Evolutionary conservation across 2,329 filamentous ascomycete genomes (phyloP).

Genomic region (Aaosphaeria pasadenensis): DNA sequence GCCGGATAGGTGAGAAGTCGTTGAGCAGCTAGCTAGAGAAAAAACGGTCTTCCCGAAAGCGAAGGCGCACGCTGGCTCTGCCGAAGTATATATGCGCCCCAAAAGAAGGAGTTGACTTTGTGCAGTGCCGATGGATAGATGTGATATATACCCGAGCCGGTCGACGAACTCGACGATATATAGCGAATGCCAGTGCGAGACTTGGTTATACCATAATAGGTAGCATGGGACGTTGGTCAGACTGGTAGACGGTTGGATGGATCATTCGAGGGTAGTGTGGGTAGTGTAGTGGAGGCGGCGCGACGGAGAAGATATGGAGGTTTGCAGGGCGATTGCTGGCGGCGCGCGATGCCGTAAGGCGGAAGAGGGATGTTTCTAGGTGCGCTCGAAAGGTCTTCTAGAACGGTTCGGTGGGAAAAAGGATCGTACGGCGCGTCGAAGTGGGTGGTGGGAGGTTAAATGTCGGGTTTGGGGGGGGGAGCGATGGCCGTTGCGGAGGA

Average conservation of each 20-base stretch:
- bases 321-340: conserved; percentile 3
- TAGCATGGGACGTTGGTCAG: conserved; percentile 1
- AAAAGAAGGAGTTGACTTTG: background rate
- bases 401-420: background rate
- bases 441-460: background rate
- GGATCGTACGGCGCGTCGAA: background rate
- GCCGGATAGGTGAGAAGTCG: conserved; percentile 4
- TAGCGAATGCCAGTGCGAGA: background rate
- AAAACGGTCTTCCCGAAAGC: conserved; percentile 1
- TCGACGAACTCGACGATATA: background rate
- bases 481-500: background rate
- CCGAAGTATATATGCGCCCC: background rate
- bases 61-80: background rate
- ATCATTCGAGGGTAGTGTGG: conserved; percentile 4
- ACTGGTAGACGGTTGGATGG: conserved; percentile 2
- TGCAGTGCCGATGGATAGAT: background rate
- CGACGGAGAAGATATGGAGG: conserved; percentile 1
- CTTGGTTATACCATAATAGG: conserved; percentile 10
- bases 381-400: background rate
- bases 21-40: background rate
- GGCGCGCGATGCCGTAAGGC: too few species aligned
- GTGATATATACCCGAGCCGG: too few species aligned
- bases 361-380: background rate
- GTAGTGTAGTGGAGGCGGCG: conserved; percentile 1
- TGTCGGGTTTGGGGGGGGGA: background rate